Conservation (phyloP, 2,329 filamentous ascomycete species). For the Colletotrichum australisinense region DNA sequence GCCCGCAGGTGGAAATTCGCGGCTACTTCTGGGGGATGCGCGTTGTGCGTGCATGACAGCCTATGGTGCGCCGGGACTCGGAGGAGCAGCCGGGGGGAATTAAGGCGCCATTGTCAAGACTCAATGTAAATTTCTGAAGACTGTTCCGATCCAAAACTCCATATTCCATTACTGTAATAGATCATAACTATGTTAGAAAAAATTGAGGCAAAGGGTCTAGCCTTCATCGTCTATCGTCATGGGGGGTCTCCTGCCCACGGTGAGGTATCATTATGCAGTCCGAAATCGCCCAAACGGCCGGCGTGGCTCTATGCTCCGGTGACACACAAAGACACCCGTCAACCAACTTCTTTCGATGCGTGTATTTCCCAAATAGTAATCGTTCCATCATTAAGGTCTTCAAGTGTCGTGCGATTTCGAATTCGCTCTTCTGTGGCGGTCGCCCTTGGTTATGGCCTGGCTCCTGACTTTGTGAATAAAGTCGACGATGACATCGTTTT, state of each 20-base stretch:
- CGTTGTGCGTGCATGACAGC: constrained; percentile 18
- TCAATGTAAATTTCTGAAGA: background rate
- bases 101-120: background rate
- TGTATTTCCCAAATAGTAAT: background rate
- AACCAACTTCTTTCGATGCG: constrained; percentile 15
- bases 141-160: constrained; percentile 17
- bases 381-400: constrained; percentile 14
- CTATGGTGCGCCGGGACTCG: background rate
- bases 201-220: background rate
- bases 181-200: constrained; percentile 28
- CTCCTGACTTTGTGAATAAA: constrained; percentile 75
- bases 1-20: constrained; percentile 23
- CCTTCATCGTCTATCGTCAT: constrained; percentile 17
- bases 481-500: constrained; percentile 86
- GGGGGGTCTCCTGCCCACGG: constrained; percentile 15
- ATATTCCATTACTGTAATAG: constrained; percentile 22
- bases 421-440: constrained; percentile 26
- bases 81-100: background rate
- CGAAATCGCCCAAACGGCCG: constrained; percentile 32
- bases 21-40: constrained; percentile 8
- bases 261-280: constrained; percentile 37
- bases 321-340: constrained; percentile 5
- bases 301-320: constrained; percentile 4
- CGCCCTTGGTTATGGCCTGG: constrained; percentile 33
- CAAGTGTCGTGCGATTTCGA: constrained; percentile 27